phyloP scores from a whole-genome alignment of 306 rosid genomes.

The Quercus engelmannii region DNA sequence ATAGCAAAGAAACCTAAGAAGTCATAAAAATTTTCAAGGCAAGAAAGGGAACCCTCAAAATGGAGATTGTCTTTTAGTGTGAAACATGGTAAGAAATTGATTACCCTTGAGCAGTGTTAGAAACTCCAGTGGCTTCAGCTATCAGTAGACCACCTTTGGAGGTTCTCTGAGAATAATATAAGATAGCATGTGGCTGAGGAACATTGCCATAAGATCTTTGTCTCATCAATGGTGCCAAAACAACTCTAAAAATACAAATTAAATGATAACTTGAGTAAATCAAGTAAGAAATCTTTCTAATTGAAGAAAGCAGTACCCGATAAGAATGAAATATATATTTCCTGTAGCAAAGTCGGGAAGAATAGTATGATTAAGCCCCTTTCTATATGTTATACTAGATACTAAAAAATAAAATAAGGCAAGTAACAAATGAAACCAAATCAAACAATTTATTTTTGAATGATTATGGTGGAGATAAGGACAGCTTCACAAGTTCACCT shows the following conservation, averaged over 20 bases:
- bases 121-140: constrained; percentile 32
- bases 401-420: neutral
- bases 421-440: too few species aligned
- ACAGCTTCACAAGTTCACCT: too few species aligned
- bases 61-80: neutral
- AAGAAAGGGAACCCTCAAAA: neutral
- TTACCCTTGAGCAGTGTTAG: constrained; percentile 41
- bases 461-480: too few species aligned
- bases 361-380: neutral
- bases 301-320: neutral
- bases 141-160: constrained; percentile 37
- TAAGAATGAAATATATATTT: neutral
- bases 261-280: neutral
- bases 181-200: constrained; percentile 38
- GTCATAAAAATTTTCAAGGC: neutral
- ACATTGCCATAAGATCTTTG: constrained; percentile 23
- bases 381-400: neutral
- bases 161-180: constrained; percentile 46
- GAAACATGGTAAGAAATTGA: neutral
- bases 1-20: neutral
- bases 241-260: constrained; percentile 23
- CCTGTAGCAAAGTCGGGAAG: neutral
- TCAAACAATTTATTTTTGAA: too few species aligned
- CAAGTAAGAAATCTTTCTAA: neutral
- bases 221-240: constrained; percentile 38